Base-by-base conservation (phyloP, 2,329 filamentous ascomycete species). In the Exophiala sp. region DNA sequence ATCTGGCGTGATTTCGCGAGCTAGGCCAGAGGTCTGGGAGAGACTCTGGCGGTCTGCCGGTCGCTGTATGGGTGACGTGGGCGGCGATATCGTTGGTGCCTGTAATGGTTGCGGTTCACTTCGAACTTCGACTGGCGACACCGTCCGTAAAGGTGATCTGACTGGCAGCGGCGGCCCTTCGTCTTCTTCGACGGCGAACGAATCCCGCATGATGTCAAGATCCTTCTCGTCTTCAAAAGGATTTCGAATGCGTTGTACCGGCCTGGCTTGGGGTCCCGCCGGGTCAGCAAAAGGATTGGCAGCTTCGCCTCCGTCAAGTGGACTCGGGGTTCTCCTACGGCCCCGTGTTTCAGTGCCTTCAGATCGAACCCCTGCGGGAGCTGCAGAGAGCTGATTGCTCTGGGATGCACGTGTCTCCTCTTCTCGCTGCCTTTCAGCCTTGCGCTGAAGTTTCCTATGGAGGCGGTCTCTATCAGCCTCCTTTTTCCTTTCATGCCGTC, bases 401-500 rank as follows among this genome's bases (percentile, higher is more conserved):
- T 19, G 46, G 14, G 38, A 42, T 42, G 48, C 54, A 14, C 81
- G 81, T 52, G 79, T 71, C 49, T 75, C 72, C 30, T 70, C 69
- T 19, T 79, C 77, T 43, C 78, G 75, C 22, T 75, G 74, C 61
- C 79, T 73, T 57, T 82, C 77, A 42, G 75, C 74, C 52, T 65
- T 64, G 49, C 65, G 64, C 52, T 71, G 65, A 38, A 71, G 59
- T 55, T 65, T 71, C 48, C 73, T 72, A 53, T 79, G 73, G 30
- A 78, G 72, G 53, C 67, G 77, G 62, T 85, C 81, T 59, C 80
- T 81, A 61, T 90, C 86, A 45, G 82, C 82, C 55, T 80, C 76
- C 46, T 77, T 79, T 68, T 86, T 90, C 64, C 82, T 81, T 58
- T 95, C 87, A 57, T 79, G 81, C 50, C 93, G 79, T 61, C 90